A percentile compares a stretch with the other conserved stretches of the same genome.
Conservation (phyloP, 768 basidiomycete species). For the Termitomyces sp. region DNA sequence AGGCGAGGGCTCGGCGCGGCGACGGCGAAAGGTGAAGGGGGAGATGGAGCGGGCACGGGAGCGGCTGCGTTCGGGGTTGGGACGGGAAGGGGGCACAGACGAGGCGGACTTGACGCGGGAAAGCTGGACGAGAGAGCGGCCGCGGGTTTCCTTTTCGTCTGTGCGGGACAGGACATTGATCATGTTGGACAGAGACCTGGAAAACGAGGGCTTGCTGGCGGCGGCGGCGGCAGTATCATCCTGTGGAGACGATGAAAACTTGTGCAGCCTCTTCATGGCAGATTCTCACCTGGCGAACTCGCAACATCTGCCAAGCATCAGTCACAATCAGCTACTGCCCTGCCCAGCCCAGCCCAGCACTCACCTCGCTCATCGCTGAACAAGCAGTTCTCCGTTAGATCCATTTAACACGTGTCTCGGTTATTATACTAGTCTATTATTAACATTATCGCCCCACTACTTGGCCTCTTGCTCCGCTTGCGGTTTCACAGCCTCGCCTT, state of each 20-base stretch:
- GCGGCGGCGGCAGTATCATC: neutral
- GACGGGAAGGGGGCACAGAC: constrained; percentile 26
- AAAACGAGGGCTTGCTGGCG: constrained; percentile 41
- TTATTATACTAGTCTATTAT: neutral
- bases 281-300: constrained; percentile 3
- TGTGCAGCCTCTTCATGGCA: too few species aligned
- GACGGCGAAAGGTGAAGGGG: constrained; percentile 72
- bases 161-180: constrained; percentile 64
- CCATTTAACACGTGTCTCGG: neutral
- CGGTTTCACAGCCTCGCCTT: too few species aligned
- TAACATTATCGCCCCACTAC: neutral
- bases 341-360: neutral
- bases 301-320: neutral
- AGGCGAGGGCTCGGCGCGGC: constrained; percentile 55
- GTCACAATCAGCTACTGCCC: neutral
- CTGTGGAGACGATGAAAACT: constrained; percentile 14
- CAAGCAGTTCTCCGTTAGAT: too few species aligned
- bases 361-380: neutral
- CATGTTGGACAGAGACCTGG: constrained; percentile 63
- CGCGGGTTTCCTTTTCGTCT: constrained; percentile 42
- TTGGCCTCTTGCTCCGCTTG: too few species aligned
- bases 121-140: constrained; percentile 42
- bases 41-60: constrained; percentile 70
- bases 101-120: constrained; percentile 24
- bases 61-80: constrained; percentile 38